Evolutionary conservation across 306 rosid genomes (phyloP).

Genomic region (Castanea mollissima): DNA sequence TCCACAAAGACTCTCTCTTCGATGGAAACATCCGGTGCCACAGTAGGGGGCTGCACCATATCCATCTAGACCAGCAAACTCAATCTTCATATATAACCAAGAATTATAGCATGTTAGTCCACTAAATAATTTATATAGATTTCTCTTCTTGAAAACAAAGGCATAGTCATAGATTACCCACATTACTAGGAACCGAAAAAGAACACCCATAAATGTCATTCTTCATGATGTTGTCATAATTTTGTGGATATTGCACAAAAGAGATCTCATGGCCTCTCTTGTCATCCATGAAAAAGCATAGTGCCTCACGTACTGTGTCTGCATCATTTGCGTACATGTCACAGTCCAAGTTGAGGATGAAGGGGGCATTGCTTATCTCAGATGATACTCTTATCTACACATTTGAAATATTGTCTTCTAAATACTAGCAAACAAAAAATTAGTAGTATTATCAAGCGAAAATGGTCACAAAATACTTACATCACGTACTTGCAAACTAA

Average conservation of each 20-base stretch:
- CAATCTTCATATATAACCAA: conserved; percentile 36
- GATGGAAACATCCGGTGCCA: conserved; percentile 78
- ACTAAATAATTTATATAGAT: background rate
- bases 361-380: conserved; percentile 58
- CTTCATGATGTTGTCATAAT: conserved; percentile 35
- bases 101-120: background rate
- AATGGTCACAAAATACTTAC: background rate
- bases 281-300: conserved; percentile 69
- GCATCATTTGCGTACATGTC: conserved; percentile 65
- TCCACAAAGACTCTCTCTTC: conserved; percentile 62
- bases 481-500: no score
- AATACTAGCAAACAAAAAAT: background rate
- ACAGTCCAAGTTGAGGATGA: conserved; percentile 70
- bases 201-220: conserved; percentile 46
- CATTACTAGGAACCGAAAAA: conserved; percentile 1
- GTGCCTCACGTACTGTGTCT: conserved; percentile 40
- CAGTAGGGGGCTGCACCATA: conserved; percentile 49
- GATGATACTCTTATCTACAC: conserved; percentile 70
- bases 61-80: conserved; percentile 50
- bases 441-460: background rate
- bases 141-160: background rate
- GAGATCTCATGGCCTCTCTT: conserved; percentile 50
- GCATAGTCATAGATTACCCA: conserved; percentile 11
- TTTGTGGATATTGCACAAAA: conserved; percentile 60
- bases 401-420: background rate